A percentile compares a stretch with the other conserved stretches of the same genome.
phyloP scores from a whole-genome alignment of 2,329 filamentous ascomycete species.

The Tolypocladium nubicola region DNA sequence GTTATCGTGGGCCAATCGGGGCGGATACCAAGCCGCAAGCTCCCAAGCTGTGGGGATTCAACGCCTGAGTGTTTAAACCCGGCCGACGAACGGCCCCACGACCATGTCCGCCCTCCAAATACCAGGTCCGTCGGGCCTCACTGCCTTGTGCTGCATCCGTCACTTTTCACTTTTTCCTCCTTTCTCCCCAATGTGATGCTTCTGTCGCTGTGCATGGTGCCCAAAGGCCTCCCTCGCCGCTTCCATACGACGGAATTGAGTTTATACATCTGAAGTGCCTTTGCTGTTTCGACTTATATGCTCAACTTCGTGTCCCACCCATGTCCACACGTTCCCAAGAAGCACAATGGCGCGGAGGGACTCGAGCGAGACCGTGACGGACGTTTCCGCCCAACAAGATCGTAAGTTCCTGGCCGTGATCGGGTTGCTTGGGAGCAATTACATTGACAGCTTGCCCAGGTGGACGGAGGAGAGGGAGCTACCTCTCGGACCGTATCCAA shows the following conservation, averaged over 20 bases:
- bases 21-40: neutral
- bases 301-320: neutral
- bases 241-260: neutral
- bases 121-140: neutral
- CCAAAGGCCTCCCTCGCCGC: neutral
- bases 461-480: constrained; percentile 13
- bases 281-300: neutral
- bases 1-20: neutral
- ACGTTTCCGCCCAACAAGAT: constrained; percentile 1
- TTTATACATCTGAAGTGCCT: too few species aligned
- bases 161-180: neutral
- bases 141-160: neutral
- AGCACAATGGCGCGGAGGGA: constrained; percentile 13
- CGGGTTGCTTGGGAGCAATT: neutral
- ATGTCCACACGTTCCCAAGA: neutral
- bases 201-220: neutral
- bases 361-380: constrained; percentile 15
- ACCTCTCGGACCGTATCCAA: constrained; percentile 12
- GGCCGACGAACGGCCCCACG: neutral
- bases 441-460: constrained; percentile 4
- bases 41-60: neutral
- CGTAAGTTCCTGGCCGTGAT: neutral
- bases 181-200: neutral
- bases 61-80: neutral
- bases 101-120: neutral